A percentile compares a stretch with the other conserved stretches of the same genome.
Evolutionary conservation across 768 basidiomycete species (phyloP).

Genomic region (Tylopilus sp.): DNA sequence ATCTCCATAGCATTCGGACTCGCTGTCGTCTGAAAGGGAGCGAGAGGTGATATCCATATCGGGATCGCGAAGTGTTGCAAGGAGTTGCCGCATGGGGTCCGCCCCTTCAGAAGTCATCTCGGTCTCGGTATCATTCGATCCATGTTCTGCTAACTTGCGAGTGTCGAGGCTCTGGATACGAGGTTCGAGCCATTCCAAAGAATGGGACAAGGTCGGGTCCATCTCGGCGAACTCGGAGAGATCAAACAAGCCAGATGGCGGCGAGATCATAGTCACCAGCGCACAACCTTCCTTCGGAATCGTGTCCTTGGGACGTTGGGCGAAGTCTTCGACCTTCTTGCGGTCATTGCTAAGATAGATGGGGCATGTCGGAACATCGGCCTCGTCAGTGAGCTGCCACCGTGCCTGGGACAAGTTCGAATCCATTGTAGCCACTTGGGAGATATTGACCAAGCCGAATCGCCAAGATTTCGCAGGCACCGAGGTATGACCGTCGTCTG

Average conservation of each 20-base stretch:
- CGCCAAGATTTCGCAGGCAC: too few species aligned
- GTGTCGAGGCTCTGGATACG: too few species aligned
- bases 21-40: slow-evolving; percentile 4
- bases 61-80: slow-evolving; percentile 15
- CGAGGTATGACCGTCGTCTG: neutral
- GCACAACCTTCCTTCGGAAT: neutral
- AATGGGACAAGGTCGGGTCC: neutral
- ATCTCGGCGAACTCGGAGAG: neutral
- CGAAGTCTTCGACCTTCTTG: too few species aligned
- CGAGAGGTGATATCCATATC: slow-evolving; percentile 5
- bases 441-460: too few species aligned
- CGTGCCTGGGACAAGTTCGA: too few species aligned
- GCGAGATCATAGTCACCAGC: neutral
- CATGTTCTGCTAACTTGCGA: neutral
- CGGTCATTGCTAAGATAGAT: too few species aligned
- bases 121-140: neutral
- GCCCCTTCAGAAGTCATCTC: neutral
- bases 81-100: slow-evolving; percentile 14
- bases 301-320: too few species aligned
- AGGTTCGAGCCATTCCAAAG: neutral
- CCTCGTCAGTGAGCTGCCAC: too few species aligned
- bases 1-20: neutral
- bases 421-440: too few species aligned
- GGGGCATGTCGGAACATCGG: too few species aligned
- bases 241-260: neutral